Evolutionary conservation across 768 basidiomycete species (phyloP).

Genomic region (Antrodiella citrinella): DNA sequence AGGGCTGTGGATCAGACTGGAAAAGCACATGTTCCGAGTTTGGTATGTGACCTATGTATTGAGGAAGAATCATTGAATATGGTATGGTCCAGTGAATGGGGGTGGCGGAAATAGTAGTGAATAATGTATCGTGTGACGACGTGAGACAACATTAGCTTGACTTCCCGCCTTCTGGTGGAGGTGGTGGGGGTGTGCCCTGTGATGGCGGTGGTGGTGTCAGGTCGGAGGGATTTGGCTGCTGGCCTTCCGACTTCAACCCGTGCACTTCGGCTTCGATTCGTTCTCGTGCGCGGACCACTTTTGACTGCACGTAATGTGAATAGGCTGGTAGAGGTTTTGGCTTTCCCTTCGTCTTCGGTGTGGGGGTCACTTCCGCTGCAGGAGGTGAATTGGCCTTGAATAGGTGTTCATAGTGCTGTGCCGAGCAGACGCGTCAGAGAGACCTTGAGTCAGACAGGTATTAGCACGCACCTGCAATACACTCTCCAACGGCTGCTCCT

Average conservation of each 20-base stretch:
- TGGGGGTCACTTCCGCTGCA: conserved; percentile 25
- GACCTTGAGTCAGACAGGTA: conserved; percentile 2
- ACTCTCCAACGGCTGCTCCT: conserved; percentile 57
- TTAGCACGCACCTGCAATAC: conserved; percentile 53
- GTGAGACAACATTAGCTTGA: not conserved
- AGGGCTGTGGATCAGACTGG: too few species aligned
- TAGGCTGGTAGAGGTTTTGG: conserved; percentile 37
- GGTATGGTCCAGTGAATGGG: not conserved
- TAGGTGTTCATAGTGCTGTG: conserved; percentile 87
- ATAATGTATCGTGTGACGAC: not conserved
- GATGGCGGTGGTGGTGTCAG: not conserved
- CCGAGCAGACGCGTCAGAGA: not conserved
- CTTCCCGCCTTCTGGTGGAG: too few species aligned
- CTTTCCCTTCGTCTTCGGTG: conserved; percentile 32
- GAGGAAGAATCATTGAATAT: not conserved
- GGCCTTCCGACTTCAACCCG: too few species aligned
- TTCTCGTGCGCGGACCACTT: conserved; percentile 91
- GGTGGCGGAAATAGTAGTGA: not conserved
- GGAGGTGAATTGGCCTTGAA: conserved; percentile 84
- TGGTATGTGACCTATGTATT: too few species aligned
- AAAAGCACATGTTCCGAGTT: too few species aligned
- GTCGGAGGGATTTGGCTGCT: not conserved
- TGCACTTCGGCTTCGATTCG: conserved; percentile 84
- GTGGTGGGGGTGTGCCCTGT: not conserved
- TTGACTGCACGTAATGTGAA: conserved; percentile 93